Evolutionary conservation across 371 early-diverging fungal genomes (phyloP), one percentile per base, ranked within the genome.

Genomic region (Coemansia sp.): DNA sequence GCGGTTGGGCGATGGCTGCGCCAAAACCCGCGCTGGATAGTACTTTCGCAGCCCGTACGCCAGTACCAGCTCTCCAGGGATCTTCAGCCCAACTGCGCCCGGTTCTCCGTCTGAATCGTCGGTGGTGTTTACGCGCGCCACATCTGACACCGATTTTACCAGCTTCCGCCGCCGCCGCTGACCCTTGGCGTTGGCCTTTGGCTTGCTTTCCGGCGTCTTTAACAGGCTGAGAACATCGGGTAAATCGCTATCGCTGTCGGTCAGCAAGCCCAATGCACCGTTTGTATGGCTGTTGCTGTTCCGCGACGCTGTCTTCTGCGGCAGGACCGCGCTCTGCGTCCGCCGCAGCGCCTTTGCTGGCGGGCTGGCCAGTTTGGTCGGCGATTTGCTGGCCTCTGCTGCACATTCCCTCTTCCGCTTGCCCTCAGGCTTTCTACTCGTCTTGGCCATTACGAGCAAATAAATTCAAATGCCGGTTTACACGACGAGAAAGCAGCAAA

Each of bases 61-160:
- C 14, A 76, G 47, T 2, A 76, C 64, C 35, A 66, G 64, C 43
- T 76, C 76, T 10, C 76, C 76, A 1, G 76, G 76, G 5, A 71
- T 61, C 43, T 52, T 55, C 16, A 76, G 42, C 47, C 57, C 34
- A 11, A 31, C 38, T 12, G 20, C 11, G 16, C 52, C 57, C 4
- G 51, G 5, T 2, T 51, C 39, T 20, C 35, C 58, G 34, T 65
- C 74, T 2, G 50, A 35, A 4, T 61, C 65, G 5, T 57, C 69
- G 3, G 53, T 56, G 4, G 12, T 42, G n/a, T 30, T 12, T 10
- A 50, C 14, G 5, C 33, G 47, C 14, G 43, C 39, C 34, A 57
- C 50, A 12, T 57, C 74, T 1, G 74, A 72, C 5, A 55, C 69
- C 14, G 74, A 69, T n/a, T 58, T 72, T 30, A 39, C 47, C 5